These are phyloP conservation scores for Plasmodium berghei DNA, from an alignment of 169 alveolate species.

Conservation along the genomic window DNA sequence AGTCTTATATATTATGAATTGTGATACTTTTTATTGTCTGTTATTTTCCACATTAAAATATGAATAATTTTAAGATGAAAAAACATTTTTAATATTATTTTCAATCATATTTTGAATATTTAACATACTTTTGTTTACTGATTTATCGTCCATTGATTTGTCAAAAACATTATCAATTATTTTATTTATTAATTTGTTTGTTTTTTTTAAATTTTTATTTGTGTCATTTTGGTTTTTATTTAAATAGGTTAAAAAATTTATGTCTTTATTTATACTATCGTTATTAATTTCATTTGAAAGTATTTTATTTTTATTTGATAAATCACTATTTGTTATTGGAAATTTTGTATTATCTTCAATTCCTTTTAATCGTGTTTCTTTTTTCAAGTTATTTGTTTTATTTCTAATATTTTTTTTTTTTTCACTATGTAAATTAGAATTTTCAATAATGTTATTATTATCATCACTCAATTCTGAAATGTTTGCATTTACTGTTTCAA, in stretches of 20 bases:
- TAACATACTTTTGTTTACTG: conserved; percentile 40
- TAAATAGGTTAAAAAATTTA: background rate
- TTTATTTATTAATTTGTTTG: conserved; percentile 27
- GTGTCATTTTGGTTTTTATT: background rate
- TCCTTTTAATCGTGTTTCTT: conserved; percentile 18
- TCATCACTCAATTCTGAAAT: background rate
- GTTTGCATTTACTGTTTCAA: background rate
- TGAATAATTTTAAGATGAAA: conserved; percentile 18
- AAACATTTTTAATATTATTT: conserved; percentile 51
- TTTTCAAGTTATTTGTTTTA: background rate
- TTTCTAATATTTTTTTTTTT: background rate
- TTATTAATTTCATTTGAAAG: background rate
- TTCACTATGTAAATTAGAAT: background rate
- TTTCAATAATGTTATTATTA: background rate
- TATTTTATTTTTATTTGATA: background rate
- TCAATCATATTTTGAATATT: conserved; percentile 50
- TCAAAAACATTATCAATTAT: conserved; percentile 43
- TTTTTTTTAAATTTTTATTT: conserved; percentile 12
- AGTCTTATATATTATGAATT: too few relatives aligned
- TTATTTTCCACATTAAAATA: background rate
- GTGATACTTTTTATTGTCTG: too few relatives aligned
- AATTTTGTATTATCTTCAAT: background rate
- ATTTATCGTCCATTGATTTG: conserved; percentile 31
- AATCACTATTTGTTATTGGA: background rate
- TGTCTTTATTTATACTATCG: background rate